Evolutionary conservation across 2,329 filamentous ascomycete genomes (phyloP), one percentile per base, ranked within the genome.

Genomic region (Fonsecaea multimorphosa): DNA sequence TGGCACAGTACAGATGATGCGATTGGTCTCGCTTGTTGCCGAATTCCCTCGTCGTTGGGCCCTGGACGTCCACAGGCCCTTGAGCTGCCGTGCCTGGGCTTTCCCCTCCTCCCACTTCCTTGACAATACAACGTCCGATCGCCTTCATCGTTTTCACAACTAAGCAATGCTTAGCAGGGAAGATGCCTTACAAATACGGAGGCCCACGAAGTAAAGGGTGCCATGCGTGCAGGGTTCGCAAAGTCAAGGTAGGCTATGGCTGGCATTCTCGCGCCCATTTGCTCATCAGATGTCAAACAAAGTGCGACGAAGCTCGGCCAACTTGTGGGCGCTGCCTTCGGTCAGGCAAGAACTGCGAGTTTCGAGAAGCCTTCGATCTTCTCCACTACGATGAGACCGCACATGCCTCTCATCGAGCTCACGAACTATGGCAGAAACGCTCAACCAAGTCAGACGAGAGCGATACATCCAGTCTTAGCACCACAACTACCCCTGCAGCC

Each of bases 301-400:
- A 32, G 51, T 19, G 51, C 11, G 51, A 54, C 51, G 51, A 54
- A 34, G 51, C 51, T 8, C 27, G 51, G 6, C 51, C 51, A 54
- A 54, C 27, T 5, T 32, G 51, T 54, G 14, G 51, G 27, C 27
- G 51, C 16, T 54, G 51, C 19, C 16, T 9, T 54, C 51, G 27
- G 6, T 32, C 27, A 31, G 51, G 27, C 51, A 32, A 54, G 31
- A 34, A 5, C 3, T 31, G 24, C 22, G 29, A 53, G 49, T 53
- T 29, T 53, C 24, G 49, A 14, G 49, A 53, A 14, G 24, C 22
- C 29, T 32, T 54, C 27, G 2, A 54, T 31, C 1, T 32, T 3
- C 31, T 54, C 27, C 27, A 31, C 51, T 54, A 54, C 24, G 51
- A 54, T 32, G 51, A 54, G 31, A 54, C 27, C 14, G 16, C 51